phyloP scores from a whole-genome alignment of 1,284 basidiomycete genomes.

The Athelia sp. region DNA sequence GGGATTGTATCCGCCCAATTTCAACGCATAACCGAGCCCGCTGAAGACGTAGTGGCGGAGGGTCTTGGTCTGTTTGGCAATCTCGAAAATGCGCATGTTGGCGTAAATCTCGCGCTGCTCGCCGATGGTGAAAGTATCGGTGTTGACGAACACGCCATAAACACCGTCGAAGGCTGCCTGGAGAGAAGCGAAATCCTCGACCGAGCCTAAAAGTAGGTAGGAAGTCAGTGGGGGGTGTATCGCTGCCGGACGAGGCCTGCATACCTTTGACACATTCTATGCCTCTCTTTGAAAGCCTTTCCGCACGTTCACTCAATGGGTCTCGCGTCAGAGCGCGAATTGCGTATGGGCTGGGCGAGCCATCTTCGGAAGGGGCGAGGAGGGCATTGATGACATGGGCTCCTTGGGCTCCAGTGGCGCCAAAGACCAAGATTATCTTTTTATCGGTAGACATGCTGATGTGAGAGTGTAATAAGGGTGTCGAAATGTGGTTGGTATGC shows the following conservation, averaged over 20 bases:
- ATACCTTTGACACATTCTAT: constrained; percentile 33
- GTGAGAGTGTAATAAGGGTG: too few species aligned
- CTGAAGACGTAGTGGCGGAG: constrained; percentile 36
- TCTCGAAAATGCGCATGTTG: constrained; percentile 33
- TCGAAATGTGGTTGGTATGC: too few species aligned
- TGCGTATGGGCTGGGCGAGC: constrained; percentile 30
- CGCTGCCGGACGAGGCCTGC: not conserved
- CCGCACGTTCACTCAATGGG: constrained; percentile 22
- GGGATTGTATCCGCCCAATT: constrained; percentile 23
- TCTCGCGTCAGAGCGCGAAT: constrained; percentile 38
- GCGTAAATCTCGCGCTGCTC: constrained; percentile 27
- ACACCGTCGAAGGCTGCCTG: constrained; percentile 21
- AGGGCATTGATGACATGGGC: constrained; percentile 32
- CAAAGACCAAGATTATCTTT: constrained; percentile 37
- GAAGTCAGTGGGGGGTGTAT: not conserved
- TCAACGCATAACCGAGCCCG: constrained; percentile 26
- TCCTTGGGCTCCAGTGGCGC: constrained; percentile 40
- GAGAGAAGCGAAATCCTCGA: constrained; percentile 22
- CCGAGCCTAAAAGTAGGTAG: constrained; percentile 13
- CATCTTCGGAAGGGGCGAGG: constrained; percentile 22
- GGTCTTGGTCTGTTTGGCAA: constrained; percentile 27
- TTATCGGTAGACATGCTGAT: constrained; percentile 7
- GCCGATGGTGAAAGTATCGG: constrained; percentile 30
- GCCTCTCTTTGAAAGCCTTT: constrained; percentile 24
- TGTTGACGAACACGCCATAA: constrained; percentile 32